A percentile compares a stretch with the other conserved stretches of the same genome.
phyloP scores from a whole-genome alignment of 441 rosid genomes.

The Macaranga tanarius region DNA sequence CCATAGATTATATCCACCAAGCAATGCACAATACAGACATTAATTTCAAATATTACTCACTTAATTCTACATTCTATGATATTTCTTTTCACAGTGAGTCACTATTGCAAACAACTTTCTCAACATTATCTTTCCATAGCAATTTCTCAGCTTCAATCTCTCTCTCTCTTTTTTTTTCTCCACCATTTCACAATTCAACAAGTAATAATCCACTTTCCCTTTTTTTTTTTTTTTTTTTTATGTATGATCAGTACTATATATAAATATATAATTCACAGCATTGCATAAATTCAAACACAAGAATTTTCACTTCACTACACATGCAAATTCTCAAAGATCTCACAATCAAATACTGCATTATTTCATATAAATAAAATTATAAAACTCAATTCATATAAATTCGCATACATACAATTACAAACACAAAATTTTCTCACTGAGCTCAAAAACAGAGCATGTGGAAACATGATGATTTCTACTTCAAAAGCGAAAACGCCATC shows the following conservation, averaged over 20 bases:
- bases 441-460: slow-evolving; percentile 8
- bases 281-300: neutral
- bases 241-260: too few species aligned
- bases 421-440: neutral
- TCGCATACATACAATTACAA: neutral
- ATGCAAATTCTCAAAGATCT: neutral
- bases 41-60: too few species aligned
- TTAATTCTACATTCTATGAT: too few species aligned
- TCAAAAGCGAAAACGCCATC: slow-evolving; percentile 1
- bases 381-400: neutral
- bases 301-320: neutral
- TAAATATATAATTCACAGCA: neutral
- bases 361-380: too few species aligned
- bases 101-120: too few species aligned
- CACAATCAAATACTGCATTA: neutral
- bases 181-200: neutral
- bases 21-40: too few species aligned
- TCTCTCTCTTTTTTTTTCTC: neutral
- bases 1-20: too few species aligned
- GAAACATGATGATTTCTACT: neutral
- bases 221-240: too few species aligned
- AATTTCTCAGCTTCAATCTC: neutral
- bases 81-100: too few species aligned
- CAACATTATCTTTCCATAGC: too few species aligned
- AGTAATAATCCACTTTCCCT: too few species aligned